Evolutionary conservation across 768 basidiomycete species (phyloP), one percentile per base, ranked within the genome.

Genomic region (Trichaptum fuscoviolaceum): DNA sequence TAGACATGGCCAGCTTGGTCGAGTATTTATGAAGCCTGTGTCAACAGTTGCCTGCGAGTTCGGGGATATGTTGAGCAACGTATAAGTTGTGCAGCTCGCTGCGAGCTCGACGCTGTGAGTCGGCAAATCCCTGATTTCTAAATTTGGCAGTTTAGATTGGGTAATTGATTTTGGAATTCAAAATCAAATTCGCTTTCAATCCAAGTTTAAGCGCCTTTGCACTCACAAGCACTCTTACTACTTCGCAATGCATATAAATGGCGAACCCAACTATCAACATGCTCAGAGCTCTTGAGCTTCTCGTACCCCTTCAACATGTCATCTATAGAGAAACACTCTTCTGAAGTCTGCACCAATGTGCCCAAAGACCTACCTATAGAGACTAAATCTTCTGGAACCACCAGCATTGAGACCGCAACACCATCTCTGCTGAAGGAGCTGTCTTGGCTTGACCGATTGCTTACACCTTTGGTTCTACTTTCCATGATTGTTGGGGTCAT

Each of bases 401-500:
- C 42, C 10, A 12, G 42, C 42, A 20, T 2, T 52, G 42, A 52
- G 15, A 52, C 2, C 42, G 42, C 42, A 52, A 52, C 42, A 52
- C 42, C 42, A 15, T 52, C 42, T 52, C 3, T 52, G 3, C 42
- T 52, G 42, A 61, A 61, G 23, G 6, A 61, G 59, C 30, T 61
- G 2, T 61, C 59, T 61, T 23, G 10, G 25, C 59, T 61, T 61
- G 90, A 92, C 70, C 82, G 85, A 20, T 78, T 88, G 6, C 78
- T 92, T 30, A 86, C 89, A 0, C 83, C 88, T 0, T 78, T 86
- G 52, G 87, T 94, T 34, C 78, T 95, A 2, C 26, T 90, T 0
- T 82, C 80, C 27, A 94, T 94, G 92, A 83, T 93, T 63, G 68
- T 88, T 23, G 92, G 91, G 0, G 87, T 92, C 5, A 73, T 93